A percentile compares a stretch with the other conserved stretches of the same genome.
These are phyloP conservation scores for Sporobolomyces pararoseus DNA, from an alignment of 768 basidiomycete species.

Conservation along the genomic window DNA sequence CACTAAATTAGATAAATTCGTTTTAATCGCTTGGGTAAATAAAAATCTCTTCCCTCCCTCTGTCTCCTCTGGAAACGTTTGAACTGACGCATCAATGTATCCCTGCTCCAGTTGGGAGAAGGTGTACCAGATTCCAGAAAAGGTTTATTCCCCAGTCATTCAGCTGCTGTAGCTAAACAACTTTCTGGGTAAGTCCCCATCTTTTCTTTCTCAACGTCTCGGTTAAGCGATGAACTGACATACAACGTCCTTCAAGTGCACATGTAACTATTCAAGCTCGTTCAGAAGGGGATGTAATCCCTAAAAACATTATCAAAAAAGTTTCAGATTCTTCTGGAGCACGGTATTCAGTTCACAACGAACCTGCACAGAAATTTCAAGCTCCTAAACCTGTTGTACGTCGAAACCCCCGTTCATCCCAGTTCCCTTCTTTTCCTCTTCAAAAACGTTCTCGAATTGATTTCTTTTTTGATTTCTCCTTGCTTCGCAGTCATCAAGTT, in stretches of 20 bases:
- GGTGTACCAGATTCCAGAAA: slow-evolving; percentile 90
- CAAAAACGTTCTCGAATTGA: not conserved
- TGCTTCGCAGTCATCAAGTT: slow-evolving; percentile 34
- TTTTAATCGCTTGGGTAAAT: slow-evolving; percentile 84
- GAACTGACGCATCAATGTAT: too few species aligned
- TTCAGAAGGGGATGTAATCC: slow-evolving; percentile 81
- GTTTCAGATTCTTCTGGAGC: slow-evolving; percentile 51
- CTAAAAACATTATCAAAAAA: slow-evolving; percentile 75
- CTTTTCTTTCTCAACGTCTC: not conserved
- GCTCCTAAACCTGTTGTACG: slow-evolving; percentile 64
- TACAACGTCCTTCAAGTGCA: slow-evolving; percentile 2
- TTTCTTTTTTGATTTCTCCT: too few species aligned
- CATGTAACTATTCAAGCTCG: slow-evolving; percentile 83
- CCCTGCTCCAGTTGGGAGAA: slow-evolving; percentile 76
- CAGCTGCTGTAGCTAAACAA: slow-evolving; percentile 71
- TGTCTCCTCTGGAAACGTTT: too few species aligned
- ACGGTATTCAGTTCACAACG: slow-evolving; percentile 78
- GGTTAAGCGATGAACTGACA: too few species aligned
- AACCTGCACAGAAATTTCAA: slow-evolving; percentile 65
- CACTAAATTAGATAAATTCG: slow-evolving; percentile 82
- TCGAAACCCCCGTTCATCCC: too few species aligned
- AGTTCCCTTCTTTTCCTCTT: slow-evolving; percentile 6
- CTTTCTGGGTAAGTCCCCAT: slow-evolving; percentile 60
- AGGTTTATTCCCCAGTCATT: slow-evolving; percentile 82
- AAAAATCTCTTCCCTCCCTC: too few species aligned